These are phyloP conservation scores for Geotrichum australiense DNA, from an alignment of 1,139 yeast species.

Conservation along the genomic window DNA sequence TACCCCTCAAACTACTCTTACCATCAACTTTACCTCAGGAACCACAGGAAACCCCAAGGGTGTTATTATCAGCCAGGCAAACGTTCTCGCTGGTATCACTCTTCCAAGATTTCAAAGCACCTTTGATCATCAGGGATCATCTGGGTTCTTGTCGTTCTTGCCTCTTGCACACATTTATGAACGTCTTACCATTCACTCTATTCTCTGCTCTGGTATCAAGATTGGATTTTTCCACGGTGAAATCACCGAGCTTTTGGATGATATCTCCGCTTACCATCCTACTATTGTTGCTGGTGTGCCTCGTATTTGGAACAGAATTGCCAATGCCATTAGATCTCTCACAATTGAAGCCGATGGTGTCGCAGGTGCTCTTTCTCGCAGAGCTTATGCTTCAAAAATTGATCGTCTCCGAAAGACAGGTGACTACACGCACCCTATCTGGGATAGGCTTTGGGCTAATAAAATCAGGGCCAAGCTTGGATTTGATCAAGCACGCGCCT, in stretches of 20 bases:
- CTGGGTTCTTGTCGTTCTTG: constrained; percentile 39
- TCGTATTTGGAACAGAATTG: constrained; percentile 56
- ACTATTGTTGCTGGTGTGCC: constrained; percentile 54
- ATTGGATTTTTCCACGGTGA: constrained; percentile 45
- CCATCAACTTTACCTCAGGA: constrained; percentile 73
- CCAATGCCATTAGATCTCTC: constrained; percentile 42
- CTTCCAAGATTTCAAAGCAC: constrained; percentile 24
- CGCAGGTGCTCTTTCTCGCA: constrained; percentile 28
- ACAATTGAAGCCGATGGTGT: constrained; percentile 26
- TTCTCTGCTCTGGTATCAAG: constrained; percentile 31
- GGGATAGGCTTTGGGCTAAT: constrained; percentile 45
- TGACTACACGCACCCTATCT: constrained; percentile 34
- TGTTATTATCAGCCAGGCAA: constrained; percentile 52
- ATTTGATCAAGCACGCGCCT: constrained; percentile 41
- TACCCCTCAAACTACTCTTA: constrained; percentile 46
- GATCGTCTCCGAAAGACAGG: constrained; percentile 35
- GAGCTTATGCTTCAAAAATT: constrained; percentile 38
- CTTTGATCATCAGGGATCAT: constrained; percentile 23
- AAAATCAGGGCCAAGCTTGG: constrained; percentile 54
- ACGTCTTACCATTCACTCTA: constrained; percentile 29
- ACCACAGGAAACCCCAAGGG: constrained; percentile 75
- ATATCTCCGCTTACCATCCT: constrained; percentile 51
- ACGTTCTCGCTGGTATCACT: constrained; percentile 46
- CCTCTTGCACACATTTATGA: constrained; percentile 72
- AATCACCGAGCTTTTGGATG: constrained; percentile 45